Percentiles rank a stretch among this genome's conserved stretches.
Conservation (phyloP, 495 filamentous ascomycete species). For the Elasticomyces elasticus region DNA sequence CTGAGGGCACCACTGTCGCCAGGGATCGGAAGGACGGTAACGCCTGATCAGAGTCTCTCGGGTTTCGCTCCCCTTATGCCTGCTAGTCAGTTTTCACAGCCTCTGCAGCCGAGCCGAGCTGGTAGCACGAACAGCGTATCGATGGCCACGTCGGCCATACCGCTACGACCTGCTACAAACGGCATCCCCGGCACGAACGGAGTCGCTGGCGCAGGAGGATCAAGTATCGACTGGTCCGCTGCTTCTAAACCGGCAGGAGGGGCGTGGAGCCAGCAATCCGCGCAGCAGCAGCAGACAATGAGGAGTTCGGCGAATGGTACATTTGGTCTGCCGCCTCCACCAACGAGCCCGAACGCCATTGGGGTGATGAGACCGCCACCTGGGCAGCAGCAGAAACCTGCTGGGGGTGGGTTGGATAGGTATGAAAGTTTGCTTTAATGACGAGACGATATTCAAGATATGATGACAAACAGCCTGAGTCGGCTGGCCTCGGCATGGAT, state of each 20-base stretch:
- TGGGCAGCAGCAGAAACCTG: constrained; percentile 2
- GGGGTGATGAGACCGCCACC: not conserved
- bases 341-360: constrained; percentile 10
- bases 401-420: constrained; percentile 18
- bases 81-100: constrained; percentile 16
- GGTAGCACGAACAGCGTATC: not conserved
- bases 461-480: no score
- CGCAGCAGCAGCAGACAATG: not conserved
- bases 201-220: not conserved
- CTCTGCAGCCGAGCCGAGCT: constrained; percentile 19
- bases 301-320: not conserved
- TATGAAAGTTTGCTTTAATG: constrained; percentile 26
- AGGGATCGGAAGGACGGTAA: constrained; percentile 37
- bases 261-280: not conserved
- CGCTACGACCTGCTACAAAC: not conserved
- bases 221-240: constrained; percentile 21
- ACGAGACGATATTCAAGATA: not conserved
- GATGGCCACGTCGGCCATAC: not conserved
- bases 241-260: not conserved
- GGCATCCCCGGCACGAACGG: not conserved
- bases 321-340: constrained; percentile 19
- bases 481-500: no score
- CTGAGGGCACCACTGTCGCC: not conserved
- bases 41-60: constrained; percentile 20
- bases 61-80: constrained; percentile 20